phyloP scores from a whole-genome alignment of 2,329 filamentous ascomycete species.

The Tothia fuscella region DNA sequence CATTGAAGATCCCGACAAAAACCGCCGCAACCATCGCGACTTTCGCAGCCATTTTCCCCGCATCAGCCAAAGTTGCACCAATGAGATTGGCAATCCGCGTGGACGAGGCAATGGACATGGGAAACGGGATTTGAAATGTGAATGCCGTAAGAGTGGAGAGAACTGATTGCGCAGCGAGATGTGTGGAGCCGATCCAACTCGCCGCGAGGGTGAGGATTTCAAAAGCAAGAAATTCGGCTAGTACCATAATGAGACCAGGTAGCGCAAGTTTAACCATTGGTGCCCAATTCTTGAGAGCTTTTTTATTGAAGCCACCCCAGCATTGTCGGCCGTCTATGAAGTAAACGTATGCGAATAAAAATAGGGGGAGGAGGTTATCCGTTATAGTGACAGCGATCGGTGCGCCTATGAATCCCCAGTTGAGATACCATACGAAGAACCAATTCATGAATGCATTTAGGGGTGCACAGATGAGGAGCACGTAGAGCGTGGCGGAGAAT shows the following conservation, averaged over 20 bases:
- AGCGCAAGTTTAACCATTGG: conserved; percentile 81
- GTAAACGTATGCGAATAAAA: conserved; percentile 63
- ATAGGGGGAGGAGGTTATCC: conserved; percentile 59
- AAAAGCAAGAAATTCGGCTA: conserved; percentile 87
- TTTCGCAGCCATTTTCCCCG: conserved; percentile 68
- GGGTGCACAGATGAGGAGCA: conserved; percentile 70
- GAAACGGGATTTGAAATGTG: conserved; percentile 86
- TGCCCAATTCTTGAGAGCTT: conserved; percentile 61
- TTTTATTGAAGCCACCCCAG: conserved; percentile 67
- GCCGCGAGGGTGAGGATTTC: conserved; percentile 79
- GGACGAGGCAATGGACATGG: conserved; percentile 74
- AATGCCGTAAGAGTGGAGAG: conserved; percentile 66
- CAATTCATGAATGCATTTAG: conserved; percentile 73
- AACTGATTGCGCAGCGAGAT: conserved; percentile 79
- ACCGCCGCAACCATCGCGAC: conserved; percentile 59
- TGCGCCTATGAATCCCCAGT: conserved; percentile 56
- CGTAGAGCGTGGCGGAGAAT: conserved; percentile 74
- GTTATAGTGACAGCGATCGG: conserved; percentile 67
- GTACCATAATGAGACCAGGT: conserved; percentile 85
- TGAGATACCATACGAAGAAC: conserved; percentile 56
- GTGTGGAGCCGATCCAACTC: conserved; percentile 65
- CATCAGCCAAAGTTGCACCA: conserved; percentile 68
- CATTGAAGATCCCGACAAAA: conserved; percentile 67
- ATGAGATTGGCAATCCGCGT: conserved; percentile 89
- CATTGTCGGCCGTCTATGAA: conserved; percentile 62